Evolutionary conservation across 805 yeast genomes (phyloP).

Genomic region (Komagataella phaffii): DNA sequence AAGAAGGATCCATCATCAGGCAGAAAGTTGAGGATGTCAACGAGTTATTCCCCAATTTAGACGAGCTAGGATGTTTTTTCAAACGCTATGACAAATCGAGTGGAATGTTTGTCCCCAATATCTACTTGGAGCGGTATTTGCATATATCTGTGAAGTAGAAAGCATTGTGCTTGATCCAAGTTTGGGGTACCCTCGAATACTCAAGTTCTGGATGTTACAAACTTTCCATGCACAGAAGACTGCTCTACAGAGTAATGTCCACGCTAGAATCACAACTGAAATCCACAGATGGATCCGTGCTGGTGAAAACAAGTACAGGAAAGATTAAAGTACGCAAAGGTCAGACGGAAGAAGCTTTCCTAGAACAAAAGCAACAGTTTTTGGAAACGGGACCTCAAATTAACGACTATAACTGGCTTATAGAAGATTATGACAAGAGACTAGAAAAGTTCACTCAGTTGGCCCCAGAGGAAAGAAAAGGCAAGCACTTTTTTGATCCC

Average conservation of each 20-base stretch:
- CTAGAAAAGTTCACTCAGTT: not conserved
- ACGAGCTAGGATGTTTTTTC: constrained; percentile 3
- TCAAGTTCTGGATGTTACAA: not conserved
- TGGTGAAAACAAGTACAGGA: constrained; percentile 32
- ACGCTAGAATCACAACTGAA: not conserved
- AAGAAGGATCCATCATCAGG: not conserved
- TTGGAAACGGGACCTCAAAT: constrained; percentile 41
- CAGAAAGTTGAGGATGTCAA: not conserved
- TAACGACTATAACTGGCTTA: constrained; percentile 32
- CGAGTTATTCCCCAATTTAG: constrained; percentile 1
- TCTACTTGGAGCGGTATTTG: not conserved
- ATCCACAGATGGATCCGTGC: constrained; percentile 22
- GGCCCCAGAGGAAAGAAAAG: not conserved
- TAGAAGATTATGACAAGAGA: constrained; percentile 1
- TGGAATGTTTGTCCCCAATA: not conserved
- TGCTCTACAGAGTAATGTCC: not conserved
- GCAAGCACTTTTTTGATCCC: not conserved
- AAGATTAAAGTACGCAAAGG: constrained; percentile 43
- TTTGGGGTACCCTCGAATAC: not conserved
- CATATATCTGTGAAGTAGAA: not conserved
- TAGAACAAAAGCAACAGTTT: constrained; percentile 36
- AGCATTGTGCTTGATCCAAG: not conserved
- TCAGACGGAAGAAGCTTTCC: constrained; percentile 55
- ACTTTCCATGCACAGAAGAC: not conserved
- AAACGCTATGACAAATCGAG: constrained; percentile 1